Conservation (phyloP, 73 alveolate genomes). For the Tetrahymena malaccensis region DNA sequence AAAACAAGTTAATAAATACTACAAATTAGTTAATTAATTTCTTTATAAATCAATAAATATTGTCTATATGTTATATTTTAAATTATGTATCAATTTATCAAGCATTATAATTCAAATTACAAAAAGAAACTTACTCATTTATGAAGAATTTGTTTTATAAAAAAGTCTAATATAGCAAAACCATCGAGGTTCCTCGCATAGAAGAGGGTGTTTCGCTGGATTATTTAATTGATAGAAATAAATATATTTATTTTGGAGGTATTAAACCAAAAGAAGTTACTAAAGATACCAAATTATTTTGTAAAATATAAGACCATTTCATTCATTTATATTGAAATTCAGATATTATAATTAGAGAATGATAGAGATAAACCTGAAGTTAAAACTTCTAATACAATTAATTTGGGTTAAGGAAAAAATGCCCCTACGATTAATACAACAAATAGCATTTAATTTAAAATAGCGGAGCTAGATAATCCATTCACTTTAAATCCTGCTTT, state of each 20-base stretch:
- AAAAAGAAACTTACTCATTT: background rate
- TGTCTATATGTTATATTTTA: background rate
- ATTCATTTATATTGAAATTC: background rate
- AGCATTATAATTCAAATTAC: background rate
- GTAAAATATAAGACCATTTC: background rate
- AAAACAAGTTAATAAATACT: background rate
- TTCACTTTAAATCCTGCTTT: constrained; percentile 10
- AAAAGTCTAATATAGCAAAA: background rate
- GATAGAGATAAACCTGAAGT: background rate
- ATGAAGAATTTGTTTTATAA: background rate
- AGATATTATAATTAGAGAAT: background rate
- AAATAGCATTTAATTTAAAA: constrained; percentile 25
- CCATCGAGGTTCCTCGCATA: constrained; percentile 7
- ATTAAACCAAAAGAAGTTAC: background rate
- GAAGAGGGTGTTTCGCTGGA: constrained; percentile 23
- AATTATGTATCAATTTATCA: background rate
- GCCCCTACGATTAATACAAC: constrained; percentile 26
- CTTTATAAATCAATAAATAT: background rate
- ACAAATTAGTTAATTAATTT: background rate
- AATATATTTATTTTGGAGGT: constrained; percentile 31
- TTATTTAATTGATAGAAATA: constrained; percentile 25
- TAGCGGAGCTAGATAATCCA: constrained; percentile 7
- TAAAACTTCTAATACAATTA: constrained; percentile 3
- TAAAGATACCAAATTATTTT: background rate
- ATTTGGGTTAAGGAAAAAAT: constrained; percentile 15